Evolutionary conservation across 2,329 filamentous ascomycete genomes (phyloP).

Genomic region (Penicillium sp.): DNA sequence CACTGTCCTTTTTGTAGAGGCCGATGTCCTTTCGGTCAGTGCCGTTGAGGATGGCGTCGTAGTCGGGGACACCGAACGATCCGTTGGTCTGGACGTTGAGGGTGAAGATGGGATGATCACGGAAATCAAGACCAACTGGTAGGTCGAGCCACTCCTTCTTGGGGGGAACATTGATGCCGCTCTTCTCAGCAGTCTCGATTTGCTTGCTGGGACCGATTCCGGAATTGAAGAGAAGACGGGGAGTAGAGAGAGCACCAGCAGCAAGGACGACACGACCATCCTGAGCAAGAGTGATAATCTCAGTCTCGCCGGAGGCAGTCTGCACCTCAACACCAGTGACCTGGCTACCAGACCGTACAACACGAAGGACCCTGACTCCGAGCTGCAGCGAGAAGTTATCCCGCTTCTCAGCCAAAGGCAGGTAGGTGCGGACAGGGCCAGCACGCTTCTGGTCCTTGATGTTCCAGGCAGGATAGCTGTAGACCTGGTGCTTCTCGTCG

Average conservation of each 20-base stretch:
- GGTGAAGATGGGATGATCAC: constrained; percentile 44
- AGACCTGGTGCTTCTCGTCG: constrained; percentile 68
- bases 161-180: constrained; percentile 46
- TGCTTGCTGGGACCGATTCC: constrained; percentile 66
- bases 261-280: constrained; percentile 70
- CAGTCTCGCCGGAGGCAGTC: constrained; percentile 47
- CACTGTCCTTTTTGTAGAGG: constrained; percentile 27
- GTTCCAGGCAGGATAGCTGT: constrained; percentile 69
- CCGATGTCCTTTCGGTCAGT: constrained; percentile 25
- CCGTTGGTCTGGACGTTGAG: constrained; percentile 23
- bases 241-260: constrained; percentile 70
- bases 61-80: constrained; percentile 24
- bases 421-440: constrained; percentile 73
- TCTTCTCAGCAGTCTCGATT: constrained; percentile 51
- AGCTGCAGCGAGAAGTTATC: constrained; percentile 70
- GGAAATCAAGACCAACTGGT: constrained; percentile 56
- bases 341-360: constrained; percentile 66
- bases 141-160: constrained; percentile 55
- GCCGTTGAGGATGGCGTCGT: constrained; percentile 23
- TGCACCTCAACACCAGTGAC: constrained; percentile 57
- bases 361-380: constrained; percentile 68
- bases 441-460: constrained; percentile 68
- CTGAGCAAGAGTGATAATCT: constrained; percentile 65
- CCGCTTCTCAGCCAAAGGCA: constrained; percentile 63
- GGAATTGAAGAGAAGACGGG: constrained; percentile 70